These are phyloP conservation scores for Microcyclosporella mali DNA, from an alignment of 2,329 filamentous ascomycete genomes.

Conservation along the genomic window DNA sequence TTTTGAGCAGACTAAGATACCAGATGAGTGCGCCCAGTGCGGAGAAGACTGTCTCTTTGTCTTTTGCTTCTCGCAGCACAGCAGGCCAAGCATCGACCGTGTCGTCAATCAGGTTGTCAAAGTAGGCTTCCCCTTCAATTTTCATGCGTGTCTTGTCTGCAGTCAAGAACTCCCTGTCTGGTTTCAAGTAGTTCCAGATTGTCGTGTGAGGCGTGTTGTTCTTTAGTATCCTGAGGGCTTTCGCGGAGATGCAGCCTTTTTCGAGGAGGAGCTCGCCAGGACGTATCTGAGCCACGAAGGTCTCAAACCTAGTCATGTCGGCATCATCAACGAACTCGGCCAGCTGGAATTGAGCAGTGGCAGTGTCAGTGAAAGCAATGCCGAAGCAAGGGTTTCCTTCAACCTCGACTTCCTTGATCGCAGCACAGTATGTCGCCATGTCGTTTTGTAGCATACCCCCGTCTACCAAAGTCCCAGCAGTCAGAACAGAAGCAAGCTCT, in stretches of 20 bases:
- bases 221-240: slow-evolving; percentile 85
- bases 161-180: slow-evolving; percentile 83
- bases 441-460: slow-evolving; percentile 96
- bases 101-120: slow-evolving; percentile 51
- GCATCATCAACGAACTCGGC: slow-evolving; percentile 86
- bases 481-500: slow-evolving; percentile 85
- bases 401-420: slow-evolving; percentile 68
- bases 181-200: slow-evolving; percentile 90
- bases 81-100: slow-evolving; percentile 68
- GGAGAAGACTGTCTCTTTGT: slow-evolving; percentile 81
- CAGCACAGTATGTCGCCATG: slow-evolving; percentile 92
- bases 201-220: slow-evolving; percentile 91
- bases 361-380: slow-evolving; percentile 88
- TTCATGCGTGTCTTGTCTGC: slow-evolving; percentile 76
- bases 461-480: slow-evolving; percentile 86
- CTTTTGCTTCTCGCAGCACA: slow-evolving; percentile 61
- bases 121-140: slow-evolving; percentile 74
- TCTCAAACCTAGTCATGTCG: slow-evolving; percentile 95
- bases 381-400: slow-evolving; percentile 79
- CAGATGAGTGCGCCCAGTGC: slow-evolving; percentile 82
- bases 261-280: slow-evolving; percentile 86
- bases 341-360: slow-evolving; percentile 91
- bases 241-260: slow-evolving; percentile 73
- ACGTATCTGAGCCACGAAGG: slow-evolving; percentile 83
- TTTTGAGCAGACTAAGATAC: slow-evolving; percentile 76